Conservation (phyloP, 2,329 filamentous ascomycete genomes). For the Fusarium pilosicola region DNA sequence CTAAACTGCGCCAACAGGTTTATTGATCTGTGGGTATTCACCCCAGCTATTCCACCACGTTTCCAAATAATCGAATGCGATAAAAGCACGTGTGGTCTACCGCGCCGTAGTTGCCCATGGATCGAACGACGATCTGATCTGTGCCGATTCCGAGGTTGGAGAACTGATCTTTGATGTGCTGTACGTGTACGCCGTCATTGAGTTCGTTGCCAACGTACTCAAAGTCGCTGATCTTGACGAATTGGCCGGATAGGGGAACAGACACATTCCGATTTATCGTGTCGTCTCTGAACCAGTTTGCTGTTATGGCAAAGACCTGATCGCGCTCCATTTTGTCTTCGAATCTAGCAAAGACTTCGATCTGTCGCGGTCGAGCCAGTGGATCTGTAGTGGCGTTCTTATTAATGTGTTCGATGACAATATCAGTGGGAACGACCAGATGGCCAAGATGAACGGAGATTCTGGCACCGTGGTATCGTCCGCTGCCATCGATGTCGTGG, state of each 20-base stretch:
- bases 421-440: constrained; percentile 71
- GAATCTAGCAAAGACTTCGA: constrained; percentile 76
- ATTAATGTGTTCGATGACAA: constrained; percentile 78
- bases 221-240: constrained; percentile 68
- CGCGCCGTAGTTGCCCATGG: constrained; percentile 67
- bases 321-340: constrained; percentile 55
- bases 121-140: constrained; percentile 64
- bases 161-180: constrained; percentile 63
- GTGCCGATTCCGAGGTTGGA: constrained; percentile 59
- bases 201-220: constrained; percentile 59
- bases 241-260: constrained; percentile 50
- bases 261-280: constrained; percentile 45
- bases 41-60: neutral
- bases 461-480: constrained; percentile 64
- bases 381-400: constrained; percentile 69
- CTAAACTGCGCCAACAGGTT: neutral
- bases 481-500: constrained; percentile 51
- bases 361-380: constrained; percentile 69
- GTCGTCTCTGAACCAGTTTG: constrained; percentile 48
- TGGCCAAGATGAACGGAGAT: constrained; percentile 71
- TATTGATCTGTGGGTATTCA: no score
- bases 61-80: constrained; percentile 66
- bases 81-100: constrained; percentile 73
- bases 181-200: constrained; percentile 61
- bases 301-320: constrained; percentile 56